Conservation (phyloP, 495 filamentous ascomycete species). For the Neurospora terricola region DNA sequence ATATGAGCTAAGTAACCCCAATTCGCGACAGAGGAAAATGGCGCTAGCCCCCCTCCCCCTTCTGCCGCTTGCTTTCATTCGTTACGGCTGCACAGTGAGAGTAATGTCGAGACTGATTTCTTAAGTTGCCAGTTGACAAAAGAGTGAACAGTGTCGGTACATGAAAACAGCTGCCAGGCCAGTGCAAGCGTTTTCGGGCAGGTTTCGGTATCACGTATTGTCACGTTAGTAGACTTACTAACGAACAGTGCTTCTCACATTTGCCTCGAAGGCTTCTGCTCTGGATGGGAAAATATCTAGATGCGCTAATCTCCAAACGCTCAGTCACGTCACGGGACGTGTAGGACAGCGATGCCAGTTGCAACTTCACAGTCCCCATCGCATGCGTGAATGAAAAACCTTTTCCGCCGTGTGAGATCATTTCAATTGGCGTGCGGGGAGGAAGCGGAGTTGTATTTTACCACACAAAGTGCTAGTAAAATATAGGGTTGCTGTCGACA, state of each 20-base stretch:
- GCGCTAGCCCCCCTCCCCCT: not conserved
- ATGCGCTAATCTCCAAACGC: not conserved
- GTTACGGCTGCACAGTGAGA: not conserved
- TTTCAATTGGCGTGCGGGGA: not conserved
- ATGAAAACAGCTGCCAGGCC: not conserved
- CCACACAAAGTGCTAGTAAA: not conserved
- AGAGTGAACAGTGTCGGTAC: not conserved
- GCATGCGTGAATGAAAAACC: not conserved
- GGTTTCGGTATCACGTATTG: not conserved
- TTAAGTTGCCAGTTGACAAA: not conserved
- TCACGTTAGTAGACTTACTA: not conserved
- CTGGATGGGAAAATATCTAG: not conserved
- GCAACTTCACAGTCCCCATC: constrained; percentile 1
- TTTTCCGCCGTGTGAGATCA: not conserved
- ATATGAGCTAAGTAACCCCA: not conserved
- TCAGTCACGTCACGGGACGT: not conserved
- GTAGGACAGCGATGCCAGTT: not conserved
- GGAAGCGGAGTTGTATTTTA: not conserved
- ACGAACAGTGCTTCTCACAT: not conserved
- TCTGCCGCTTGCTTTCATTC: not conserved
- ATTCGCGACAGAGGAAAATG: not conserved
- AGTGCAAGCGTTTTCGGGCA: not conserved
- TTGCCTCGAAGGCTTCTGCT: not conserved
- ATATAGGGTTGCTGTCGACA: constrained; percentile 2
- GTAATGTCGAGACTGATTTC: not conserved